phyloP scores from a whole-genome alignment of 176 grass and related monocot species.

The Stipa capillata region DNA sequence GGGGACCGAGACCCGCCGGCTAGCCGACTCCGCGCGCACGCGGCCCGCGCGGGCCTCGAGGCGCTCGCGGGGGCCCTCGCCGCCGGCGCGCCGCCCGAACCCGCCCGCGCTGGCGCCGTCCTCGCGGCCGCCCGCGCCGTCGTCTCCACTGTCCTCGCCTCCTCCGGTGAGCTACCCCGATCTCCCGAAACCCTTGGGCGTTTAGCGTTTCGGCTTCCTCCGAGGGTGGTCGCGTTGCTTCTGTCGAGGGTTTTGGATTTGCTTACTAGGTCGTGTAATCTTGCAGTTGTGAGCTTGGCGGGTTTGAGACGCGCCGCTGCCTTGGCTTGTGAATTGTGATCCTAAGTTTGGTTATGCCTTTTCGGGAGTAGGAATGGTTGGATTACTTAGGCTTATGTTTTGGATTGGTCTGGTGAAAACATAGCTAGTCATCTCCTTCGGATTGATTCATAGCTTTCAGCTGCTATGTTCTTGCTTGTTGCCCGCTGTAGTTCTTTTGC shows the following conservation, averaged over 20 bases:
- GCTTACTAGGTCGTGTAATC: neutral
- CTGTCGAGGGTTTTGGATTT: slow-evolving; percentile 1
- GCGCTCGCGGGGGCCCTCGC: slow-evolving; percentile 31
- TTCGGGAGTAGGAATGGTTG: neutral
- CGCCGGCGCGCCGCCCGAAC: slow-evolving; percentile 4
- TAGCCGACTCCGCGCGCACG: slow-evolving; percentile 13
- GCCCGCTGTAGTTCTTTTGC: neutral
- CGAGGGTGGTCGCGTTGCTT: neutral
- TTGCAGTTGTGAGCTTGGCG: neutral
- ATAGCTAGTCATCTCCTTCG: neutral
- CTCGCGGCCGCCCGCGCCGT: slow-evolving; percentile 28
- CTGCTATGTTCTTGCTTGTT: neutral
- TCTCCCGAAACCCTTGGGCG: neutral
- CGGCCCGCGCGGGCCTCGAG: slow-evolving; percentile 28
- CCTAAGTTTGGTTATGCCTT: neutral
- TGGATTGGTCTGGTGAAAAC: neutral
- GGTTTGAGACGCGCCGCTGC: neutral
- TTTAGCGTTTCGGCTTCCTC: neutral
- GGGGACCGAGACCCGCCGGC: slow-evolving; percentile 13
- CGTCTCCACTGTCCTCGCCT: slow-evolving; percentile 32
- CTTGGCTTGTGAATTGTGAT: neutral
- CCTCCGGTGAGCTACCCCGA: slow-evolving; percentile 24
- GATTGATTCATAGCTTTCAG: neutral
- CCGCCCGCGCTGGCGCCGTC: slow-evolving; percentile 14
- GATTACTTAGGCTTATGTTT: neutral